Conservation (phyloP, 2,329 filamentous ascomycete genomes). For the Ilyonectria destructans region DNA sequence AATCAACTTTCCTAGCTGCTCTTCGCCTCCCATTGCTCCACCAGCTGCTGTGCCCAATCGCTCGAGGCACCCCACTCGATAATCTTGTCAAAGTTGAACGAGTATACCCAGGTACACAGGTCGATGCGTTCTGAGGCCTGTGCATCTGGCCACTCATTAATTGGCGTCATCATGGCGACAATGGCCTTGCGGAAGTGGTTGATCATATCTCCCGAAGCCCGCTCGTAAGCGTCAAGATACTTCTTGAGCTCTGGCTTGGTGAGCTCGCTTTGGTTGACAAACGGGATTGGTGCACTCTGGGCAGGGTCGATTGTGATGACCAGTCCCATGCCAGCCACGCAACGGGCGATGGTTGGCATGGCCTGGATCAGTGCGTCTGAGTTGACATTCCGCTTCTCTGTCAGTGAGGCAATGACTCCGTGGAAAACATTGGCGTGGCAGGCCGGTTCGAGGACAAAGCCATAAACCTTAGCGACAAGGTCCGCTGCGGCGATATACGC, state of each 20-base stretch:
- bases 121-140: background rate
- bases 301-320: background rate
- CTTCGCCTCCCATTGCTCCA: background rate
- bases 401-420: background rate
- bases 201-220: background rate
- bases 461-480: background rate
- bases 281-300: background rate
- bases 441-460: background rate
- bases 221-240: background rate
- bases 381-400: conserved; percentile 3
- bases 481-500: background rate
- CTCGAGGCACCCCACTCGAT: background rate
- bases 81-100: background rate
- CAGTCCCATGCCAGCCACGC: background rate
- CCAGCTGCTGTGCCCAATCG: background rate
- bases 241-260: conserved; percentile 16
- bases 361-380: background rate
- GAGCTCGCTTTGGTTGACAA: background rate
- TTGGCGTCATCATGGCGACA: conserved; percentile 9
- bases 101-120: background rate
- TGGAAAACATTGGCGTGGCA: background rate
- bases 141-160: background rate
- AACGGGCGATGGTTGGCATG: background rate
- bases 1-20: background rate
- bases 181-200: conserved; percentile 9